Evolutionary conservation across 2,329 filamentous ascomycete genomes (phyloP), one percentile per base, ranked within the genome.

Genomic region (Fusarium marasasianum): DNA sequence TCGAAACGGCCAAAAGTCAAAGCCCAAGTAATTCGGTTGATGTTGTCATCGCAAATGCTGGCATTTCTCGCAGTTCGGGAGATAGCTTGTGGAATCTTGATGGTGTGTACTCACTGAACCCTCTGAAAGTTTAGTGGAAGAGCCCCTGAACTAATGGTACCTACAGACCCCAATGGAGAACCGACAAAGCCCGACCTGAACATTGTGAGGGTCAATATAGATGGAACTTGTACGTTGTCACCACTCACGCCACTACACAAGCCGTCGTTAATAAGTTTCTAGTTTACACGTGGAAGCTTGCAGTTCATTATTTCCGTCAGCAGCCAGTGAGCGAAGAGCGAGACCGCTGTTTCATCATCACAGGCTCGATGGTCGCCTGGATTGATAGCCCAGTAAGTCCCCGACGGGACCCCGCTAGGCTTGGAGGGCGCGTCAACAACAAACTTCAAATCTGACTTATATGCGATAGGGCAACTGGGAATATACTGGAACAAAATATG

Each of bases 311-410:
- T 66, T 87, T 87, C 73, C 76, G 84, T 4, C 80, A 82, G 50
- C 82, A 84, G 40, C 82, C 83, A 1, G 81, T 82, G 22, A 79
- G 70, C 1, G 75, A 80, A 1, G 80, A 82, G 2, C 77, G 82
- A 12, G 85, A 87, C 64, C 81, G 86, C 3, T 86, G 85, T 63
- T 83, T 88, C 43, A 85, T 88, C 54, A 83, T 88, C 29, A 87
- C 83, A 1, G 84, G 84, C 8, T 86, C 84, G 62, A 82, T 88
- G 76, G 85, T 85, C 1, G 83, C 82, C 0, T 88, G 83, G 75
- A 83, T 86, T 53, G 87, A 88, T 66, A 82, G 82, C 13, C 83
- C 83, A 31, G 79, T 80, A 72, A 33, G 74, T 58, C 1, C 18
- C 1, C 15, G 12, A 26, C 7, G 0, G 20, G 4, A 9, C 35